Evolutionary conservation across 441 rosid species (phyloP).

Genomic region (Gossypium trilobum): DNA sequence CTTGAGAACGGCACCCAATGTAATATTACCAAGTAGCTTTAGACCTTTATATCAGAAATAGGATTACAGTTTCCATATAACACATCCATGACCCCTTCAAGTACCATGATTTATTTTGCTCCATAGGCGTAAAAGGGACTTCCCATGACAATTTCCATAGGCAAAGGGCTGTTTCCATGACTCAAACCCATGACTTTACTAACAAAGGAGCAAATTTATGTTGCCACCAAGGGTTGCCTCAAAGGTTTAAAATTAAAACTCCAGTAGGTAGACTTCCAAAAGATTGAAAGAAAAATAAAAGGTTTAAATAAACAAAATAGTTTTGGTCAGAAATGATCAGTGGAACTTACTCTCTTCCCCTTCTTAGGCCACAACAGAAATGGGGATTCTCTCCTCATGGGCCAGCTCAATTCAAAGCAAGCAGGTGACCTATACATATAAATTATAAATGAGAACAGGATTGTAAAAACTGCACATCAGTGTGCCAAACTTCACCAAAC

Average conservation of each 20-base stretch:
- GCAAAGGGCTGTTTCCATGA: background rate
- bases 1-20: background rate
- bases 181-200: background rate
- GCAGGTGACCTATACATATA: constrained; percentile 68
- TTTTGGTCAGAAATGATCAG: constrained; percentile 7
- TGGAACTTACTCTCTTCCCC: constrained; percentile 66
- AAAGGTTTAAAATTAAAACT: background rate
- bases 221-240: background rate
- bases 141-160: background rate
- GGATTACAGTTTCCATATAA: background rate
- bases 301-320: background rate
- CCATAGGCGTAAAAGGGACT: background rate
- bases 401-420: constrained; percentile 91
- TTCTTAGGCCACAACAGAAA: constrained; percentile 51
- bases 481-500: constrained; percentile 9
- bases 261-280: background rate
- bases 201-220: background rate
- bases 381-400: constrained; percentile 48
- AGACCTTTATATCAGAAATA: background rate
- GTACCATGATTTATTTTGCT: background rate
- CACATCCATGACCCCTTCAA: background rate
- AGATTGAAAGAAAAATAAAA: background rate
- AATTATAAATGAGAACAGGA: constrained; percentile 19
- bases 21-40: background rate
- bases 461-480: constrained; percentile 10